Evolutionary conservation across 2,329 filamentous ascomycete species (phyloP), one percentile per base, ranked within the genome.

Genomic region (Tetracladium maxilliforme): DNA sequence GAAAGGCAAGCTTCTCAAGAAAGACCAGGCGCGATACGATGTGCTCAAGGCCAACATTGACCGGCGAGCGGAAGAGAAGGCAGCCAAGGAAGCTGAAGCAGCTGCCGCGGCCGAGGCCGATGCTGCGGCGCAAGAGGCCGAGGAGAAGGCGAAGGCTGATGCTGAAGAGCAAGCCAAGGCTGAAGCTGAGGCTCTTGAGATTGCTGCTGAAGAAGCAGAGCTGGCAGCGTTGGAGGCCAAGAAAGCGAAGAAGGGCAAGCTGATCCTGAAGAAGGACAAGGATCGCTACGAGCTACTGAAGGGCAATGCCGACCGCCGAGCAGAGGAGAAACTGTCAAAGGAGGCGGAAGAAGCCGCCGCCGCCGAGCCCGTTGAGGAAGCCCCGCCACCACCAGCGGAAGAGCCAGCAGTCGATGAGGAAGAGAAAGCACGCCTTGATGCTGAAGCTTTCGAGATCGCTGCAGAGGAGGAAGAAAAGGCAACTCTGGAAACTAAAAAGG

Each of bases 81-180:
- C 46, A 10, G 46, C 47, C 11, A 47, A 48, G 24, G 45, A 51
- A 18, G 51, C 49, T 10, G 47, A 51, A 25, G 52, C 56, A 28
- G 45, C 39, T 17, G 40, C 41, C 8, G 41, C 37, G 25, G 50
- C 39, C 34, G 49, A 49, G 39, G 49, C 49, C 32, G 36, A 43
- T 33, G 36, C 39, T 21, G 48, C 45, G 28, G 37, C 39, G 25
- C 45, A 48, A 37, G 51, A 52, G 43, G 53, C 40, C 28, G 43
- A 51, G 35, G 42, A 44, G 39, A 39, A 38, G 46, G 38, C 53
- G 51, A 55, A 54, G 49, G 34, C 33, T 30, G 47, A 44, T 32
- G 45, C 40, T 27, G 42, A 44, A 14, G 41, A 41, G 29, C 42
- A 42, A 48, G 58, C 58, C 34, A 43, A 46, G 39, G 51, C 53